Evolutionary conservation across 2,329 filamentous ascomycete genomes (phyloP).

Genomic region (Neonectria ditissima): DNA sequence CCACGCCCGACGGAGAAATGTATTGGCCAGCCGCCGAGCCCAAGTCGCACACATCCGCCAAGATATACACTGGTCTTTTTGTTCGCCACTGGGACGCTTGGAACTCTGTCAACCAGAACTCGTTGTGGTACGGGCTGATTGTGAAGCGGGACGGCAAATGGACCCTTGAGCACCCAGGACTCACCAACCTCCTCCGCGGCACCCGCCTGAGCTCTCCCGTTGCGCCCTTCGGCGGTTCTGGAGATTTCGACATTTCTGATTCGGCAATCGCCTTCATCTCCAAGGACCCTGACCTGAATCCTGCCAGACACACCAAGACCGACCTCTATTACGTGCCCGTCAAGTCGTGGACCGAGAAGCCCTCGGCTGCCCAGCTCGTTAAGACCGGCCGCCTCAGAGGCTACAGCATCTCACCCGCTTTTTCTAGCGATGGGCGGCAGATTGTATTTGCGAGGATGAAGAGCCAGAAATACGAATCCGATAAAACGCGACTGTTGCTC

Average conservation of each 20-base stretch:
- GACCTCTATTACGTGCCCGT: constrained; percentile 82
- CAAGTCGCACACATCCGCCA: constrained; percentile 72
- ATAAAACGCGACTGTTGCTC: constrained; percentile 74
- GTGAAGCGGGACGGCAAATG: constrained; percentile 56
- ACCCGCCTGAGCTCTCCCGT: constrained; percentile 74
- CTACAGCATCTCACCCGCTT: constrained; percentile 75
- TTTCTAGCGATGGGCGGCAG: constrained; percentile 77
- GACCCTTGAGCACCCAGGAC: constrained; percentile 55
- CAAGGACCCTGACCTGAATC: constrained; percentile 78
- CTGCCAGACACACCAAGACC: constrained; percentile 82
- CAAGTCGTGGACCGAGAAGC: constrained; percentile 67
- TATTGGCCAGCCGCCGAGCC: constrained; percentile 73
- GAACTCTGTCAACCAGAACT: constrained; percentile 74
- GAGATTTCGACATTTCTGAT: constrained; percentile 81
- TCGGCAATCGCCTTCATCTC: constrained; percentile 78
- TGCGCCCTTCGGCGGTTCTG: constrained; percentile 80
- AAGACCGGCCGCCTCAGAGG: constrained; percentile 71
- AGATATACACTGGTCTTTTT: constrained; percentile 80
- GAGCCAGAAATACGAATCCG: constrained; percentile 81
- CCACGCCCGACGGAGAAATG: constrained; percentile 75
- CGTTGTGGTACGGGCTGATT: constrained; percentile 79
- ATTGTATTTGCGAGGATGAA: constrained; percentile 86
- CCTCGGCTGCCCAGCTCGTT: constrained; percentile 62
- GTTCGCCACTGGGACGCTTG: constrained; percentile 89
- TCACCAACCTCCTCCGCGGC: constrained; percentile 74